Percentiles rank a stretch among this genome's conserved stretches.
Evolutionary conservation across 495 filamentous ascomycete genomes (phyloP).

Genomic region (Aspergillus baeticus): DNA sequence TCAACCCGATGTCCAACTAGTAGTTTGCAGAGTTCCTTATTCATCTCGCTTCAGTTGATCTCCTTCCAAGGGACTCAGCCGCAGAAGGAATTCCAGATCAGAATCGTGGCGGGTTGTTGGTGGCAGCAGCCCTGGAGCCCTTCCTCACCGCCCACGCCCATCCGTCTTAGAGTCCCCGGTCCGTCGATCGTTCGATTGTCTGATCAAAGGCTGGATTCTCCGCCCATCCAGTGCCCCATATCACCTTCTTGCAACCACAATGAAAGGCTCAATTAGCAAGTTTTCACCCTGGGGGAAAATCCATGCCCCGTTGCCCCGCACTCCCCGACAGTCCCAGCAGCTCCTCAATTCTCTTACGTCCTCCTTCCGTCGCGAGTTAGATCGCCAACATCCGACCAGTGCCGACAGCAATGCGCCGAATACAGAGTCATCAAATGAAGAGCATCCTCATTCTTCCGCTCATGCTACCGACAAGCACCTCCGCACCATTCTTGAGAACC

Average conservation of each 20-base stretch:
- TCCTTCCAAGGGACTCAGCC: slow-evolving; percentile 8
- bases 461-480: slow-evolving; percentile 56
- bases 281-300: slow-evolving; percentile 59
- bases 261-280: slow-evolving; percentile 42
- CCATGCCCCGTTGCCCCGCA: slow-evolving; percentile 68
- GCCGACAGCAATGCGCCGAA: slow-evolving; percentile 17
- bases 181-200: neutral
- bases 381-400: slow-evolving; percentile 57
- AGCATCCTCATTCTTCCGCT: slow-evolving; percentile 27
- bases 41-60: neutral
- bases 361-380: slow-evolving; percentile 75
- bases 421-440: neutral
- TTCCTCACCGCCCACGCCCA: slow-evolving; percentile 19
- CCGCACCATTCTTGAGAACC: slow-evolving; percentile 66
- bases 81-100: neutral
- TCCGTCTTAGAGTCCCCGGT: neutral
- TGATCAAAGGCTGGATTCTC: neutral
- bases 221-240: too few species aligned
- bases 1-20: neutral
- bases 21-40: neutral
- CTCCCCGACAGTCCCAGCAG: slow-evolving; percentile 60
- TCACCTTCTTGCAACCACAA: slow-evolving; percentile 13
- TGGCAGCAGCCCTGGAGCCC: slow-evolving; percentile 8
- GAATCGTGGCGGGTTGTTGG: slow-evolving; percentile 9
- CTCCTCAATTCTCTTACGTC: slow-evolving; percentile 67